These are phyloP conservation scores for Sparassis latifolia DNA, from an alignment of 1,284 basidiomycete genomes.

Conservation along the genomic window DNA sequence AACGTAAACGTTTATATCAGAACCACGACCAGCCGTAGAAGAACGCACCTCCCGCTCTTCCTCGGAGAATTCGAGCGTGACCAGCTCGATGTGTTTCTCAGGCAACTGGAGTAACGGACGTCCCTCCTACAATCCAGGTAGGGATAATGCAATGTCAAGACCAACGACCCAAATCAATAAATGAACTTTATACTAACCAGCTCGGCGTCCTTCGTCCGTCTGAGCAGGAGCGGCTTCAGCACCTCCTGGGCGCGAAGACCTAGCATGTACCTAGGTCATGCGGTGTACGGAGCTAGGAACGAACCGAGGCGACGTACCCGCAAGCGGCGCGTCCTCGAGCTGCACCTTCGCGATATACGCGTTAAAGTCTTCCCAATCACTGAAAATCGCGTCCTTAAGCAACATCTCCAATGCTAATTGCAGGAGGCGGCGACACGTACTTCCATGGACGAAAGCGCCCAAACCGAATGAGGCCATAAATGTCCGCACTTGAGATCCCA, in stretches of 20 bases:
- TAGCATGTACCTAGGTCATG: neutral
- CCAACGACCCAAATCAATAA: no score
- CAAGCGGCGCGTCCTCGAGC: constrained; percentile 45
- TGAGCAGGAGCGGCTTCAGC: constrained; percentile 18
- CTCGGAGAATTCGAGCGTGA: constrained; percentile 44
- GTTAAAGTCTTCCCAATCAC: constrained; percentile 57
- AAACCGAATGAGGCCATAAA: constrained; percentile 63
- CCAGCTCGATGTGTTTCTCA: constrained; percentile 49
- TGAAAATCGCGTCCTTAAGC: constrained; percentile 1
- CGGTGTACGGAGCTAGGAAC: neutral
- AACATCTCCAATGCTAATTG: neutral
- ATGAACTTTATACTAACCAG: no score
- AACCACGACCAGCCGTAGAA: no score
- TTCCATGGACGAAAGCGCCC: constrained; percentile 64
- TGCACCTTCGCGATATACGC: constrained; percentile 49
- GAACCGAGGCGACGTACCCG: constrained; percentile 30
- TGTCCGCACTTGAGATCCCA: constrained; percentile 42
- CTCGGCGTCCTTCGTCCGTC: no score
- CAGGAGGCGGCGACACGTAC: constrained; percentile 9
- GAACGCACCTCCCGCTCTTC: constrained; percentile 42
- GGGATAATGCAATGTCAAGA: no score
- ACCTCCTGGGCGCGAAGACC: constrained; percentile 51
- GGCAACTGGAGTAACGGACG: constrained; percentile 27
- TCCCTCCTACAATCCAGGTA: no score
- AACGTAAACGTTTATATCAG: no score